Percentiles rank a stretch among this genome's conserved stretches.
phyloP scores from a whole-genome alignment of 805 yeast genomes.

The Saitoella complicata region DNA sequence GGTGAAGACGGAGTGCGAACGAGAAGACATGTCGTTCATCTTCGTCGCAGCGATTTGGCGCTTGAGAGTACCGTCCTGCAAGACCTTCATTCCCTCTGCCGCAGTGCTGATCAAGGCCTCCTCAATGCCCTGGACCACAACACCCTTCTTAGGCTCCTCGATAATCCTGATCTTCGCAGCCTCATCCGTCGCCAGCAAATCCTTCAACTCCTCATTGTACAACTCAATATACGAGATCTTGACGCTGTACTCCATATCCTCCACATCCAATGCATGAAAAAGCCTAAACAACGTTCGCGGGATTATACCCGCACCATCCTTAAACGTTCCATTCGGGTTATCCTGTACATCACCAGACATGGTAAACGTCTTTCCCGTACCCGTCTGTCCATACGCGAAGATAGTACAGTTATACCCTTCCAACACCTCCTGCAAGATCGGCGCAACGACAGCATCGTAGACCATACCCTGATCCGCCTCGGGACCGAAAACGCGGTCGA shows the following conservation, averaged over 20 bases:
- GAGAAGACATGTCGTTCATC: constrained; percentile 58
- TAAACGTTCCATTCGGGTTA: constrained; percentile 9
- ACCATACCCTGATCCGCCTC: constrained; percentile 55
- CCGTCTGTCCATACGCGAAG: constrained; percentile 66
- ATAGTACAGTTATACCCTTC: constrained; percentile 67
- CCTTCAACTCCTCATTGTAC: constrained; percentile 74
- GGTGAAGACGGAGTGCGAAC: constrained; percentile 70
- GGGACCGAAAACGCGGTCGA: constrained; percentile 74
- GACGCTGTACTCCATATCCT: constrained; percentile 42
- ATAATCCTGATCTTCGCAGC: constrained; percentile 38
- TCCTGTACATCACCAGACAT: constrained; percentile 29
- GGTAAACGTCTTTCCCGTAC: constrained; percentile 61
- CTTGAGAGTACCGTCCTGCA: constrained; percentile 41
- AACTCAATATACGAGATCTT: constrained; percentile 71
- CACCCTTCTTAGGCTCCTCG: constrained; percentile 35
- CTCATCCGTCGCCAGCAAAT: constrained; percentile 35
- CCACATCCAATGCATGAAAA: constrained; percentile 31
- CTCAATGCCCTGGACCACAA: constrained; percentile 41
- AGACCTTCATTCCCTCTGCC: constrained; percentile 33
- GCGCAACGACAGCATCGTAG: constrained; percentile 51
- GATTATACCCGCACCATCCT: constrained; percentile 43
- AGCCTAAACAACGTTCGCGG: constrained; percentile 43
- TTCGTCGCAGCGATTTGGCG: constrained; percentile 67
- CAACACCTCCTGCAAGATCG: constrained; percentile 48
- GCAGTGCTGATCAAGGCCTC: constrained; percentile 35